Evolutionary conservation across 73 alveolate genomes (phyloP), one percentile per base, ranked within the genome.

Genomic region (Effrenium voratum): DNA sequence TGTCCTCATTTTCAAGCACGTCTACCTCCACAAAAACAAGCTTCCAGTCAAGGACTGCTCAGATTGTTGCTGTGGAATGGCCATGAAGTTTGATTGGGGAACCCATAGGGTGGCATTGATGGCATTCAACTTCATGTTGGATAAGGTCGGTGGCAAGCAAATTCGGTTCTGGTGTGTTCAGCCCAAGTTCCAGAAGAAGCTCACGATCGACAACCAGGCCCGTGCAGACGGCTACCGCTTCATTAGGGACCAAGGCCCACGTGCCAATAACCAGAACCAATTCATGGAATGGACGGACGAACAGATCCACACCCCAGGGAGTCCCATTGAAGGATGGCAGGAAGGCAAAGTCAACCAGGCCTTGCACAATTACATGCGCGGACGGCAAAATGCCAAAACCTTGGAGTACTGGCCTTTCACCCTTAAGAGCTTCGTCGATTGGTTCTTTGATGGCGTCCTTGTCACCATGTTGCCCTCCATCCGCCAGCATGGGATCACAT

Each of bases 391-490:
- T 34, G 94, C 94, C 60, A 86, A 59, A 36, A 86, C 94, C 19
- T 15, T 86, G 63, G 94, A 86, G 66, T 86, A 57, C 22, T 86
- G 94, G 94, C 83, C 83, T 2, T 86, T 86, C 82, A 86, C 94
- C 15, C 59, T 86, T 50, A 57, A 70, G n/a, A 47, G 57, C 75
- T 84, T 50, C 68, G 93, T 81, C 19, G 75, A 81, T 4, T 59
- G 94, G 94, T 59, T 86, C 55, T 34, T 86, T 46, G 57, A 57
- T 36, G 44, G 36, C 22, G 94, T 86, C 59, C 52, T 86, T 24
- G 77, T 45, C 52, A 38, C 41, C 63, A 86, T 86, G 94, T 36
- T 86, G 47, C 82, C 94, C 19, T 59, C 83, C 66, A 86, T 86
- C 83, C 94, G 83, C 38, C 94, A 86, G 32, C 60, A 86, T 86